Evolutionary conservation across 257 asterid genomes (phyloP).

Genomic region (Solanum virginianum): DNA sequence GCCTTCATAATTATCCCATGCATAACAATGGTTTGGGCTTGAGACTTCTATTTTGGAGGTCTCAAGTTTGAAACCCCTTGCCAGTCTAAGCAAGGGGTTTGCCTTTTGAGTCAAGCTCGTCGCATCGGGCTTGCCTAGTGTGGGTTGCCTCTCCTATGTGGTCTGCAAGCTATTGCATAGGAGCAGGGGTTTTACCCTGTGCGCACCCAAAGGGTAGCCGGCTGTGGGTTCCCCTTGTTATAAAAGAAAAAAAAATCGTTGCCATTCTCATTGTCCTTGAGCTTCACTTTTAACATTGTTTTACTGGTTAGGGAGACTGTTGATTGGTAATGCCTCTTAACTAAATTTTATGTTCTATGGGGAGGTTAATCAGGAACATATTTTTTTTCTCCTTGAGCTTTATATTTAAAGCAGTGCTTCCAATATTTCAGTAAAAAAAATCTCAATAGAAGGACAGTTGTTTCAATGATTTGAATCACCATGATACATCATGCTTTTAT

Average conservation of each 20-base stretch:
- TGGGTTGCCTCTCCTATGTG: no score
- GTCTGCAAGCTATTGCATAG: no score
- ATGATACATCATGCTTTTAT: neutral
- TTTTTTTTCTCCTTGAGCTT: neutral
- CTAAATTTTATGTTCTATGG: neutral
- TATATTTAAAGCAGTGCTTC: neutral
- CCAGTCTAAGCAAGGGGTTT: no score
- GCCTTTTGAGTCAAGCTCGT: no score
- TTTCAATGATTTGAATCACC: neutral
- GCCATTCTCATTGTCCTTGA: neutral
- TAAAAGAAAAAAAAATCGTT: no score
- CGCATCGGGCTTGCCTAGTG: no score
- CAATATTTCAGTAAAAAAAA: neutral
- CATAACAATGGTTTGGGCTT: no score
- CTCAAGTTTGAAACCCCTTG: no score
- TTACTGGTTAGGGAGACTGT: neutral
- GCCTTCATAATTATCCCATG: neutral
- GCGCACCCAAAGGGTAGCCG: no score
- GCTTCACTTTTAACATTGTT: neutral
- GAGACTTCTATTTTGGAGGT: no score
- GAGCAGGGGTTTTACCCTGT: no score
- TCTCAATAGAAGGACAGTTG: neutral
- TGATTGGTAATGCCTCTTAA: neutral
- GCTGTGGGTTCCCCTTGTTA: no score
- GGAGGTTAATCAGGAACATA: neutral